Percentiles rank a stretch among this genome's conserved stretches.
phyloP scores from a whole-genome alignment of 1,139 yeast genomes.

The Sugiyamaella xylanicola region DNA sequence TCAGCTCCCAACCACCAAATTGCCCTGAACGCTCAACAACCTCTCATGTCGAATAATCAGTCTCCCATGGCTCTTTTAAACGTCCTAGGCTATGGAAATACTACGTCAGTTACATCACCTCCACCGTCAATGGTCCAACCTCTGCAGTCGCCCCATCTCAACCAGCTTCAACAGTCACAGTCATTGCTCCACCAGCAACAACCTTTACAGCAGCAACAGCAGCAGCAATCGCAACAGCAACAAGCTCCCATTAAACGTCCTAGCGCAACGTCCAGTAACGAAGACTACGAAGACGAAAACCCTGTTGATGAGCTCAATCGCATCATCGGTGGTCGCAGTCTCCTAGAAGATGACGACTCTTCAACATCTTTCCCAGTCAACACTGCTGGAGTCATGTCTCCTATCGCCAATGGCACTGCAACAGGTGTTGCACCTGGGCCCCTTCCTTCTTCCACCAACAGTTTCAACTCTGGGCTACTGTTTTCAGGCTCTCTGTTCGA shows the following conservation, averaged over 20 bases:
- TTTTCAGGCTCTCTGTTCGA: slow-evolving; percentile 16
- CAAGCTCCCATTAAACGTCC: slow-evolving; percentile 10
- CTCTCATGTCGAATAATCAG: background rate
- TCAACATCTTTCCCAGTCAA: background rate
- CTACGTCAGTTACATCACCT: slow-evolving; percentile 1
- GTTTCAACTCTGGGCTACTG: slow-evolving; percentile 9
- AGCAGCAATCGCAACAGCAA: slow-evolving; percentile 1
- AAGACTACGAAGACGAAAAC: slow-evolving; percentile 19
- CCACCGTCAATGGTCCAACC: slow-evolving; percentile 1
- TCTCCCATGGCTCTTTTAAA: slow-evolving; percentile 7
- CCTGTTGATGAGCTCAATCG: slow-evolving; percentile 32
- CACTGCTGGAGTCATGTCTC: background rate
- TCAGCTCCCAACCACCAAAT: slow-evolving; percentile 3
- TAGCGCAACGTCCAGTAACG: background rate
- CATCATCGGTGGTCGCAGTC: slow-evolving; percentile 32
- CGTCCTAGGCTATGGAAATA: slow-evolving; percentile 4
- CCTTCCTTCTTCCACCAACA: background rate
- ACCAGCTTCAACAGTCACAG: slow-evolving; percentile 3
- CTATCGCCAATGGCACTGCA: background rate
- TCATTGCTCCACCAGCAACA: slow-evolving; percentile 3
- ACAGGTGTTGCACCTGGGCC: background rate
- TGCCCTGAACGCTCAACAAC: slow-evolving; percentile 1
- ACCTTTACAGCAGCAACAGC: slow-evolving; percentile 13
- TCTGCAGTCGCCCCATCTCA: background rate
- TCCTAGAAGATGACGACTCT: slow-evolving; percentile 31